Evolutionary conservation across 345 rosid species (phyloP), one percentile per base, ranked within the genome.

Genomic region (Citrus maxima): DNA sequence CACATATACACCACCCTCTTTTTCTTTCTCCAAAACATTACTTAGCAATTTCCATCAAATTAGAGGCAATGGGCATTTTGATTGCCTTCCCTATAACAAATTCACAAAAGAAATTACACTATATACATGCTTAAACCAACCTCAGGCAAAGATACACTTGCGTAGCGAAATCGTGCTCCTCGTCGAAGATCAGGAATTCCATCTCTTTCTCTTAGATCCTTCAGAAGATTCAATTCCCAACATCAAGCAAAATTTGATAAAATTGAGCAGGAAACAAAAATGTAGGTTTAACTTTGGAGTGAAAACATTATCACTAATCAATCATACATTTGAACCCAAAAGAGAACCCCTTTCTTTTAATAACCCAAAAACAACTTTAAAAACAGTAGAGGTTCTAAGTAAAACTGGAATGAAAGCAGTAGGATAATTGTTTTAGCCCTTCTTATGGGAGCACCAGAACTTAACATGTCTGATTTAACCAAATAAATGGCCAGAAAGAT

Each of bases 181-280:
- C 95, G 87, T 30, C 99, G 87, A 77, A 96, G 95, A 89, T 96
- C 97, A 54, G 99, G 99, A 83, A 96, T 82, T 65, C 99, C 99
- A 78, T 93, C 94, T 85, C 82, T 86, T 82, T 93, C 94, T 89
- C 97, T 91, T 78, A 96, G 70, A 74, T 80, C 89, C 99, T 93
- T 85, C 58, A 80, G 38, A 81, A 82, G 83, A 70, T 70, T 34
- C 77, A 77, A 19, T 64, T 34, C 54, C 75, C 76, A 75, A 35
- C 38, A 65, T 27, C 72, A 80, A 80, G 49, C 38, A 40, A 68
- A 30, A 30, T 49, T 56, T 58, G 16, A 54, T 54, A 67, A 78
- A 67, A 7, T 37, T 30, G 30, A 67, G 49, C 46, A 18, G 54
- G 38, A 58, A 70, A 13, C 22, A 66, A 74, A 32, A 67, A 69